Evolutionary conservation across 1,284 basidiomycete genomes (phyloP), one percentile per base, ranked within the genome.

Genomic region (Apiotrichum veenhuisii): DNA sequence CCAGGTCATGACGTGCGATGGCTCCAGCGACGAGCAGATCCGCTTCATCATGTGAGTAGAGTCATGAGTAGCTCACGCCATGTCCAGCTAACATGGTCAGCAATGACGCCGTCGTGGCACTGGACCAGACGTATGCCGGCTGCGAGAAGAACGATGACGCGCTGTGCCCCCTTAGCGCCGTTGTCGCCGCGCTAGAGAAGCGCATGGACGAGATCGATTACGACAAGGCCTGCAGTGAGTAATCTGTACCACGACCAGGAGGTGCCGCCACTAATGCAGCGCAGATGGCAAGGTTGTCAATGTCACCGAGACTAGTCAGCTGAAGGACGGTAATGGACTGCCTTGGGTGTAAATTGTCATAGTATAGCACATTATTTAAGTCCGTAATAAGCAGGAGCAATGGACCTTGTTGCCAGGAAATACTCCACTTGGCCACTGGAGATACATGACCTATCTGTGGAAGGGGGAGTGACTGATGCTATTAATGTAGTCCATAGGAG

Each of bases 51-150:
- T 75, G 64, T 69, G 50, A 51, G 64, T 62, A 30, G 26, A 7
- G 7, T 15, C 44, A 5, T 5, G 7, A n/a, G 8, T 11, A 22
- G 10, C 9, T 25, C 14, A 22, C n/a, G 26, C 9, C 12, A 8
- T n/a, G n/a, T n/a, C n/a, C n/a, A n/a, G 30, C 22, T 14, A 23
- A 30, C 33, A 25, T 20, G 17, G 15, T 26, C 47, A 55, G 54
- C 73, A 95, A 95, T 77, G 93, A 96, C 70, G 92, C 88, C 4
- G 88, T 93, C 1, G 81, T 85, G 1, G 91, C 93, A 1, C 81
- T 95, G 40, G 86, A 86, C 2, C 83, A 86, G 36, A 82, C 90
- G 1, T 75, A 76, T 67, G 78, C 80, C 23, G 88, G 87, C 1
- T 93, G 90, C 64, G 83, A 86, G 30, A 71, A 64, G 0, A 73